A percentile compares a stretch with the other conserved stretches of the same genome.
Conservation (phyloP, 2,329 filamentous ascomycete genomes). For the Amylocarpus encephaloides region DNA sequence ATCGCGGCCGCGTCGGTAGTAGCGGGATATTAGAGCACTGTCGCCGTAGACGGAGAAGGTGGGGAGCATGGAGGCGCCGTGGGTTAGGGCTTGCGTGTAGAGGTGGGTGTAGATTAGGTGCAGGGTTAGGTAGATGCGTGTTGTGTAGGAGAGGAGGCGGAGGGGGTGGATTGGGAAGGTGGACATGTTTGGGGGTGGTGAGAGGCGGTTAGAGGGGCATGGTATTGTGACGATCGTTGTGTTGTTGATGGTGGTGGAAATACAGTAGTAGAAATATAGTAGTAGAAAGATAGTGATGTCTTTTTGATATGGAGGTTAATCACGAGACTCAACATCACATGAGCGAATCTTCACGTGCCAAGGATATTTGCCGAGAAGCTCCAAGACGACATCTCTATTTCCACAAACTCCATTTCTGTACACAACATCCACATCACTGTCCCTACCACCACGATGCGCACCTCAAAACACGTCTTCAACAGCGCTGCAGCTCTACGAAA, state of each 20-base stretch:
- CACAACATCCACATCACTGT: neutral
- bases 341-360: neutral
- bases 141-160: slow-evolving; percentile 39
- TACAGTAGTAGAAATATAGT: neutral
- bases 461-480: slow-evolving; percentile 33
- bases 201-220: neutral
- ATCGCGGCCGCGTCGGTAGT: slow-evolving; percentile 61
- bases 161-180: slow-evolving; percentile 21
- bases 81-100: slow-evolving; percentile 51
- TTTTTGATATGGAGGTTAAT: slow-evolving; percentile 4
- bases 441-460: neutral
- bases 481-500: slow-evolving; percentile 41
- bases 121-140: slow-evolving; percentile 41
- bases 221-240: neutral
- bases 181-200: neutral
- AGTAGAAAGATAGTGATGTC: neutral
- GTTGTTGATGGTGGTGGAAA: too few species aligned
- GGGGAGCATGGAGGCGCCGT: slow-evolving; percentile 83
- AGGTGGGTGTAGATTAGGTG: slow-evolving; percentile 56
- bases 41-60: slow-evolving; percentile 66
- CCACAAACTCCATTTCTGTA: neutral
- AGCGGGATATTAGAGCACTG: slow-evolving; percentile 60
- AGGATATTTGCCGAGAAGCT: neutral
- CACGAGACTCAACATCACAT: slow-evolving; percentile 3
- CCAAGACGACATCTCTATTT: neutral